Percentiles rank a stretch among this genome's conserved stretches.
Evolutionary conservation across 192 early-diverging fungal genomes (phyloP).

Genomic region (Entomortierella chlamydospora): DNA sequence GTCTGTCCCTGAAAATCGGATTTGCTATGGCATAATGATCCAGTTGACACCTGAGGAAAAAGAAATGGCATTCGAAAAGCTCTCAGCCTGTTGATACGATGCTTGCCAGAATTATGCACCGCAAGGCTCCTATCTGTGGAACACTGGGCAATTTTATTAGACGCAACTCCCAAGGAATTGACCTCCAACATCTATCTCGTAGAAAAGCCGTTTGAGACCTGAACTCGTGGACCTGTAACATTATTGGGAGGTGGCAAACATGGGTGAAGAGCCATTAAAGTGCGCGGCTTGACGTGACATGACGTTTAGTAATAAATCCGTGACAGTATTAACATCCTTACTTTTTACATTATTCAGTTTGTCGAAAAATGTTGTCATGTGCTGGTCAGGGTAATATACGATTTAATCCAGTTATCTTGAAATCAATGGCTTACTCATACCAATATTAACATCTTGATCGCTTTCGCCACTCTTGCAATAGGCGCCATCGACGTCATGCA

Average conservation of each 20-base stretch:
- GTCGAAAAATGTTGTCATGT: slow-evolving; percentile 20
- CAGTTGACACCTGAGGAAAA: slow-evolving; percentile 13
- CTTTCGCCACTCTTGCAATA: neutral
- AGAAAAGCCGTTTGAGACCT: slow-evolving; percentile 44
- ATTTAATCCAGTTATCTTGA: too few species aligned
- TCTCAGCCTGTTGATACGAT: neutral
- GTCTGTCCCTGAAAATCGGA: slow-evolving; percentile 9
- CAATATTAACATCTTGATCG: neutral
- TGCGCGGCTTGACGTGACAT: too few species aligned
- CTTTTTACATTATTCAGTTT: neutral
- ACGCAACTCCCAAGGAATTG: slow-evolving; percentile 14
- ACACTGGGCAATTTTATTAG: slow-evolving; percentile 29
- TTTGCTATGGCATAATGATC: slow-evolving; percentile 17
- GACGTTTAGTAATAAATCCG: too few species aligned
- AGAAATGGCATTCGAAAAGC: slow-evolving; percentile 11
- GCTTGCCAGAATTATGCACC: neutral
- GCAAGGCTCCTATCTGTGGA: slow-evolving; percentile 10
- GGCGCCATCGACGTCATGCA: slow-evolving; percentile 28
- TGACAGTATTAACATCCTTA: too few species aligned
- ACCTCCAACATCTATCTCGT: slow-evolving; percentile 39
- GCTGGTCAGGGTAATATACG: slow-evolving; percentile 28
- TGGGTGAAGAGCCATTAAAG: neutral
- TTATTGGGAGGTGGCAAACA: slow-evolving; percentile 36
- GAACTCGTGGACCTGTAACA: slow-evolving; percentile 17
- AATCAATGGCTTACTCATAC: neutral